Evolutionary conservation across 176 grass and related monocot genomes (phyloP).

Genomic region (maize (Zea mays)): Zm-B73-REFERENCE-NAM-5.0 NC_050102.1:15461001-15461500

Average conservation of each 20-base stretch:
- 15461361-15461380: conserved; percentile 62
- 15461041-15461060: conserved; percentile 64
- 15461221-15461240: conserved; percentile 48
- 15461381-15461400: conserved; percentile 51
- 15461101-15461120: conserved; percentile 62
- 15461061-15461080: conserved; percentile 59
- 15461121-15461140: conserved; percentile 48
- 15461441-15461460: conserved; percentile 64
- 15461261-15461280: conserved; percentile 42
- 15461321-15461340: conserved; percentile 42
- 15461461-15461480: conserved; percentile 64
- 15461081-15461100: conserved; percentile 65
- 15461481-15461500: conserved; percentile 48
- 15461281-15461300: conserved; percentile 48
- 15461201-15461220: conserved; percentile 51
- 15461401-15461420: conserved; percentile 61
- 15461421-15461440: conserved; percentile 69
- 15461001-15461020: conserved; percentile 53
- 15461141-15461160: conserved; percentile 55
- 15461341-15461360: conserved; percentile 46
- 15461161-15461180: conserved; percentile 50
- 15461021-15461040: conserved; percentile 47
- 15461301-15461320: conserved; percentile 54
- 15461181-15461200: conserved; percentile 52
- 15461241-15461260: conserved; percentile 48